Base-by-base conservation (phyloP, 495 filamentous ascomycete species). In the Astrothelium macrocarpum region DNA sequence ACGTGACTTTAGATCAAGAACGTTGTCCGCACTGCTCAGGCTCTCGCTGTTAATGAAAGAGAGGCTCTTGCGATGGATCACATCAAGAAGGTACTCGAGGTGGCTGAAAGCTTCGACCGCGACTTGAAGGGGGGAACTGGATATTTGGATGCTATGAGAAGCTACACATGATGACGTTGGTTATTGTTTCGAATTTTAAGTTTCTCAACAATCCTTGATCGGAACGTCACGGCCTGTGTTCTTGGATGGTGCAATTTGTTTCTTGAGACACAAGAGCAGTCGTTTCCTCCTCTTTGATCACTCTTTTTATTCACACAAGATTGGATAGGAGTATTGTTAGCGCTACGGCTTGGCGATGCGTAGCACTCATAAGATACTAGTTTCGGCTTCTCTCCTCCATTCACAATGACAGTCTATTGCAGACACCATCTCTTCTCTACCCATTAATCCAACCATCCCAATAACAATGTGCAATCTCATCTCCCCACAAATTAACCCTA, bases 11-110 rank as follows among this genome's bases (percentile, higher is more conserved):
- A 87, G 86, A 96, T 96, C 81, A 96, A 96, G 78, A 96, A 96
- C 73, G 88, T 86, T 4, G 87, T 95, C 49, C 83, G 89, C 60
- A 92, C 90, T 2, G 90, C 91, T 0, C 91, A 96, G 73, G 87
- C 88, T 0, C 79, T 96, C 16, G 91, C 91, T 2, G 83, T 94
- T 64, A 88, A 90, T 66, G 88, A 91, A 72, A 78, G 78, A 43
- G 80, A 84, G 43, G 79, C 80, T 0, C 79, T 96, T 5, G 80
- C 82, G 1, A 91, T 95, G 86, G 82, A 84, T 49, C 90, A 95
- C 71, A 90, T 96, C 75, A 86, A 85, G 67, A 82, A 86, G 59
- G 90, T 95, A 20, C 81, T 96, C 1, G 87, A 90, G 32, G 90
- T 95, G 1, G 85, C 86, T 20, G 86, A 90, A 70, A 88, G 83